Percentiles rank a stretch among this genome's conserved stretches.
These are phyloP conservation scores for Mortierella sp. DNA, from an alignment of 371 early-diverging fungal genomes.

Conservation along the genomic window DNA sequence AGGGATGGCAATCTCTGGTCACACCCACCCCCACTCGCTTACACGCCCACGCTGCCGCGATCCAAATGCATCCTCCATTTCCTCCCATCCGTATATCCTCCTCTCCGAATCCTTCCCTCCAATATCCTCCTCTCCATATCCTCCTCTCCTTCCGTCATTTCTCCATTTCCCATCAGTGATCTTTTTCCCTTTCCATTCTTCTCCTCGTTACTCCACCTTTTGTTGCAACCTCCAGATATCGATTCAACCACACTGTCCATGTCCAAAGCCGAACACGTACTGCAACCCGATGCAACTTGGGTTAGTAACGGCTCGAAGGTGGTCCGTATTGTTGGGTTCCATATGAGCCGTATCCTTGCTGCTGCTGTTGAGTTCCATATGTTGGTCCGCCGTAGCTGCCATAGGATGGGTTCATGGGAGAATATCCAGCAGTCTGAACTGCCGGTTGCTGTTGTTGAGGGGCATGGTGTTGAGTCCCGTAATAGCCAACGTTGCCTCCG, in stretches of 20 bases:
- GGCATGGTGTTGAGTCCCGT: constrained; percentile 45
- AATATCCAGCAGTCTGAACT: constrained; percentile 34
- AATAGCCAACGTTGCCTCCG: constrained; percentile 28
- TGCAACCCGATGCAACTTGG: not conserved
- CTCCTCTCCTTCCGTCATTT: not conserved
- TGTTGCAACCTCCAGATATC: not conserved
- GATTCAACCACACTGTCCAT: not conserved
- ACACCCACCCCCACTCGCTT: no score
- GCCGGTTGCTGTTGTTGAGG: constrained; percentile 33
- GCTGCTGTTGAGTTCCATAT: constrained; percentile 50
- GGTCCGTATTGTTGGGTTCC: constrained; percentile 51
- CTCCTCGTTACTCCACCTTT: not conserved
- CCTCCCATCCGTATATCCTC: not conserved
- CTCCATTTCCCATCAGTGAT: not conserved
- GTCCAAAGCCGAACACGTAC: not conserved
- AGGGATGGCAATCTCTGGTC: no score
- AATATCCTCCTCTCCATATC: not conserved
- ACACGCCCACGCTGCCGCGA: no score
- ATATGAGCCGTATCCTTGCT: constrained; percentile 54
- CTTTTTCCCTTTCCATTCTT: not conserved
- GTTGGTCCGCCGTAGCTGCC: constrained; percentile 47
- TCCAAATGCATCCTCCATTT: no score
- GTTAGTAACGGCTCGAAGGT: constrained; percentile 45
- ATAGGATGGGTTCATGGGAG: constrained; percentile 47
- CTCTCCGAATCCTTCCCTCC: not conserved